phyloP scores from a whole-genome alignment of 2,329 filamentous ascomycete species.

The Pestalotiopsis sp. region DNA sequence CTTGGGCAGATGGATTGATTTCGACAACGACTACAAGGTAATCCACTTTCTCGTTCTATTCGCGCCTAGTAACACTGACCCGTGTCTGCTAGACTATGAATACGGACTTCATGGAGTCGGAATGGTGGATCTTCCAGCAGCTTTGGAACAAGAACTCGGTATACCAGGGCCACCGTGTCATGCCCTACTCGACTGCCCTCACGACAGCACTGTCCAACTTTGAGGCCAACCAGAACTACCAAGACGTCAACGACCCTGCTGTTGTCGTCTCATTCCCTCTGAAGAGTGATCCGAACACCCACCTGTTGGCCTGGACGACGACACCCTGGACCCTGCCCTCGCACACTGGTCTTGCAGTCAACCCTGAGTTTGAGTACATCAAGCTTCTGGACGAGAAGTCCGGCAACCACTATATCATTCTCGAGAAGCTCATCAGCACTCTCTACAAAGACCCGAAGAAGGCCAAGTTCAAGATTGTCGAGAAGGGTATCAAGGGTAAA shows the following conservation, averaged over 20 bases:
- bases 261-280: constrained; percentile 88
- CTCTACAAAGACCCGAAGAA: constrained; percentile 96
- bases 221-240: constrained; percentile 93
- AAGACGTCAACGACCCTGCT: constrained; percentile 88
- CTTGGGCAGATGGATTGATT: constrained; percentile 94
- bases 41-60: constrained; percentile 15
- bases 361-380: constrained; percentile 84
- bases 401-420: constrained; percentile 81
- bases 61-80: neutral
- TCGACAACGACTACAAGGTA: constrained; percentile 95
- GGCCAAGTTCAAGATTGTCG: constrained; percentile 83
- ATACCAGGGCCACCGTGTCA: constrained; percentile 88
- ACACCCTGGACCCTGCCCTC: constrained; percentile 86
- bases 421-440: constrained; percentile 79
- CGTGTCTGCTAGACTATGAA: neutral
- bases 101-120: constrained; percentile 80
- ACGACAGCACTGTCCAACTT: constrained; percentile 92
- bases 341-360: constrained; percentile 74
- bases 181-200: constrained; percentile 92
- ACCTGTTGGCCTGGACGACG: constrained; percentile 85
- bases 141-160: constrained; percentile 88
- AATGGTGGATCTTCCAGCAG: constrained; percentile 97
- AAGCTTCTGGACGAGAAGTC: constrained; percentile 84
- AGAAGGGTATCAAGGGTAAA: constrained; percentile 73
- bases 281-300: constrained; percentile 73